Evolutionary conservation across 2,329 filamentous ascomycete genomes (phyloP).

Genomic region (Aspergillus ochraceus): DNA sequence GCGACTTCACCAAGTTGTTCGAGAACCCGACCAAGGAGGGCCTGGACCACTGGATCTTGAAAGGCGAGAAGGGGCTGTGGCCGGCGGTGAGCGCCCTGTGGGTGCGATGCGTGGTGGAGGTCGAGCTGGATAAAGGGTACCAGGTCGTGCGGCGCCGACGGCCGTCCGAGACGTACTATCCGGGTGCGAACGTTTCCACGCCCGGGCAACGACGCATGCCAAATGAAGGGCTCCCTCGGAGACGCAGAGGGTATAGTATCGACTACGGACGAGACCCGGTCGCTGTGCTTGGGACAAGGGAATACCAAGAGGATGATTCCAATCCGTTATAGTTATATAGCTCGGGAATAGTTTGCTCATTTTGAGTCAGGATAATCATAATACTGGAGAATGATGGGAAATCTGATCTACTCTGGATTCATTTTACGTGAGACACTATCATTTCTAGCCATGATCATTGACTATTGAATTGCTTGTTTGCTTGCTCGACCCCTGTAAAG

Average conservation of each 20-base stretch:
- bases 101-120: slow-evolving; percentile 80
- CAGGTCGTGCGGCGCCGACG: slow-evolving; percentile 65
- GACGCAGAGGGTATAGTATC: slow-evolving; percentile 20
- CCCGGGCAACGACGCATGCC: slow-evolving; percentile 13
- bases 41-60: slow-evolving; percentile 79
- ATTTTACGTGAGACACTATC: no score
- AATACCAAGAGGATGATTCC: slow-evolving; percentile 11
- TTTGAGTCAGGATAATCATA: neutral
- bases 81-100: slow-evolving; percentile 80
- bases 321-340: neutral
- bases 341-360: neutral
- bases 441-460: no score
- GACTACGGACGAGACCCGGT: slow-evolving; percentile 18
- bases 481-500: neutral
- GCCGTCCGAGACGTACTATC: slow-evolving; percentile 27
- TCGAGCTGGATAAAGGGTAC: slow-evolving; percentile 83
- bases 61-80: slow-evolving; percentile 88
- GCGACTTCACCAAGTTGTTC: slow-evolving; percentile 76
- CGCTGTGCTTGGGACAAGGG: slow-evolving; percentile 15
- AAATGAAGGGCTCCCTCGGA: slow-evolving; percentile 31
- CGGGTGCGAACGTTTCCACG: slow-evolving; percentile 2
- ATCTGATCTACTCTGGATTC: neutral
- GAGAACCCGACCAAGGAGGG: slow-evolving; percentile 76
- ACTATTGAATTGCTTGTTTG: neutral
- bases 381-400: neutral